Base-by-base conservation (phyloP, 345 rosid genomes). In the Citrus trifoliata region DNA sequence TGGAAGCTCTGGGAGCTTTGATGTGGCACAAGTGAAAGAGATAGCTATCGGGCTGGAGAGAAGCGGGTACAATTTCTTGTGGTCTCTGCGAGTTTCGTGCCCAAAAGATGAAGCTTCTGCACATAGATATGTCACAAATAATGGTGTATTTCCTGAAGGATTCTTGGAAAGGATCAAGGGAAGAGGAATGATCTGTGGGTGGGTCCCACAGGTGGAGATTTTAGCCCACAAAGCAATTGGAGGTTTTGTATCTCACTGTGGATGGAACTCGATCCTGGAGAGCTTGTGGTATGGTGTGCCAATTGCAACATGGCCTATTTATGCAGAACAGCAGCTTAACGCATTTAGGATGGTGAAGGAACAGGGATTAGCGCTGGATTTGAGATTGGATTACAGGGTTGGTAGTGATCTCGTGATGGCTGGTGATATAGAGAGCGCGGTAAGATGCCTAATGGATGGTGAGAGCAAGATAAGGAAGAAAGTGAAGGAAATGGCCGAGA, bases 221-320 rank as follows among this genome's bases (percentile, higher is more conserved):
- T 24, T 86, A 46, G 79, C 82, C 3, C 88, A 88, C 42, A 76
- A 37, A 0, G 79, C 91, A 2, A 70, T 84, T 30, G 84, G 84
- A 64, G 90, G 83, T 7, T 87, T 89, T 32, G 80, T 90, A 10
- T 86, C 91, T 19, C 91, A 90, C 27, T 85, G 87, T 5, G 90
- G 93, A 2, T 87, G 93, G 93, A 90, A 85, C 80, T 88, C 89
- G 0, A 42, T 76, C n/a, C 28, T 87, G 5, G 89, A 90, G 86
- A 88, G 89, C 76, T 72, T 90, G 75, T 84, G 89, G 93, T 77
- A 62, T 51, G 87, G 90, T 4, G 88, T 86, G 46, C 85, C 90
- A 2, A 83, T 82, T 3, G 83, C 72, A 5, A 81, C 92, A 3
- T 90, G 83, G 92, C 90, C 90, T 5, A 66, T 88, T 61, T 85